Conservation (phyloP, 2,329 filamentous ascomycete genomes). For the Nemania sp. region DNA sequence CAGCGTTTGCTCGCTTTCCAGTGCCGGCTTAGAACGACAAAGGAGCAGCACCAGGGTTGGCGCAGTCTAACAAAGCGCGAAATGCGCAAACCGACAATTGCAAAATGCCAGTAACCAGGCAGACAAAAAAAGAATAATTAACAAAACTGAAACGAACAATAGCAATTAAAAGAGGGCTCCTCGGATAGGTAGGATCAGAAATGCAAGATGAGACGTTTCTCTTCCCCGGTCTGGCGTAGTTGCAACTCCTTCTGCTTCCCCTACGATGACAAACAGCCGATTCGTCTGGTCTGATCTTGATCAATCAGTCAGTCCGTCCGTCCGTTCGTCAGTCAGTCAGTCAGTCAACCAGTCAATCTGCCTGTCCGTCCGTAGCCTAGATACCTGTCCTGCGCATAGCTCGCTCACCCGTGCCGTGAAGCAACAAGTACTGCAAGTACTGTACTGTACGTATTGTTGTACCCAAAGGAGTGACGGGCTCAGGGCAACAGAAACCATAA, state of each 20-base stretch:
- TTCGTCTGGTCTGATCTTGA: conserved; percentile 12
- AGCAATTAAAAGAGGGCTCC: conserved; percentile 1
- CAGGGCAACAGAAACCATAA: background rate
- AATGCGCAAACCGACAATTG: conserved; percentile 30
- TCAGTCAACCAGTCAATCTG: background rate
- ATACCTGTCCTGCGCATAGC: conserved; percentile 9
- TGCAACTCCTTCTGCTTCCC: conserved; percentile 20
- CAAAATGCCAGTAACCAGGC: conserved; percentile 4
- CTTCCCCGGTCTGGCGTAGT: conserved; percentile 24
- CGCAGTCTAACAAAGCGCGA: conserved; percentile 35
- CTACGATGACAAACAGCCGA: conserved; percentile 11
- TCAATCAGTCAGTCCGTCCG: conserved; percentile 7
- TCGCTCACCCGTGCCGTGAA: conserved; percentile 16
- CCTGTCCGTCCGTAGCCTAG: background rate
- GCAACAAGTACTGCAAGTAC: background rate
- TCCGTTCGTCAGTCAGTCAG: background rate
- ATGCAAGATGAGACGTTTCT: conserved; percentile 21
- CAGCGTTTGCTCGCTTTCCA: conserved; percentile 28
- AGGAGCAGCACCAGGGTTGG: conserved; percentile 27
- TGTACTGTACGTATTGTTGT: conserved; percentile 4
- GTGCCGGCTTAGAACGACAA: conserved; percentile 27
- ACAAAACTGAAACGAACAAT: background rate
- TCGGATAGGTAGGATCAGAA: conserved; percentile 15
- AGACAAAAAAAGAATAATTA: conserved; percentile 2
- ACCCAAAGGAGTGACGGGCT: conserved; percentile 15